These are phyloP conservation scores for Hymenoscyphus salicellus DNA, from an alignment of 2,329 filamentous ascomycete species.

Conservation along the genomic window DNA sequence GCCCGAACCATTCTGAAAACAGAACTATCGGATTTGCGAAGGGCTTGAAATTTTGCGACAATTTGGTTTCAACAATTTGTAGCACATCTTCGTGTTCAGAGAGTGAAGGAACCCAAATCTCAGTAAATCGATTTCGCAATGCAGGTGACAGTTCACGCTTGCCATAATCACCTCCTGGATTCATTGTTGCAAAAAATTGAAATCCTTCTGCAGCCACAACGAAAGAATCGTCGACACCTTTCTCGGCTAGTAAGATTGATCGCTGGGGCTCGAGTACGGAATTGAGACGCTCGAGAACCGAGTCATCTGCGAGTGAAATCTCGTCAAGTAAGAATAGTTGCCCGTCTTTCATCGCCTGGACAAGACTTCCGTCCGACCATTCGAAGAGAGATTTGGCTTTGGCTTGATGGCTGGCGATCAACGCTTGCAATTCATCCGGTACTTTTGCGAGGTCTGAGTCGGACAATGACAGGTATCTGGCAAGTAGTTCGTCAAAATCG, in stretches of 20 bases:
- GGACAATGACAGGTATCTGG: conserved; percentile 45
- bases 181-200: conserved; percentile 98
- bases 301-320: conserved; percentile 96
- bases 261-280: conserved; percentile 89
- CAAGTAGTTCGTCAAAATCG: conserved; percentile 54
- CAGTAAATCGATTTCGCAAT: conserved; percentile 91
- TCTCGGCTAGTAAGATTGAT: conserved; percentile 86
- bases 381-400: conserved; percentile 87
- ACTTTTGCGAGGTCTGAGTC: conserved; percentile 42
- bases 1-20: conserved; percentile 92
- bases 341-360: conserved; percentile 87
- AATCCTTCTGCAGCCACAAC: conserved; percentile 75
- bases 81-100: conserved; percentile 82
- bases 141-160: conserved; percentile 97
- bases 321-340: conserved; percentile 94
- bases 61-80: conserved; percentile 78
- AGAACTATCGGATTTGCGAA: conserved; percentile 70
- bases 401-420: conserved; percentile 48
- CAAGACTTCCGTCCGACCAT: conserved; percentile 91
- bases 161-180: conserved; percentile 95
- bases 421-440: conserved; percentile 33
- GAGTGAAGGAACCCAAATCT: conserved; percentile 94
- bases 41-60: conserved; percentile 53
- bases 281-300: conserved; percentile 91
- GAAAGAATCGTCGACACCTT: conserved; percentile 79